phyloP scores from a whole-genome alignment of 306 rosid species.

The Quercus ilex region DNA sequence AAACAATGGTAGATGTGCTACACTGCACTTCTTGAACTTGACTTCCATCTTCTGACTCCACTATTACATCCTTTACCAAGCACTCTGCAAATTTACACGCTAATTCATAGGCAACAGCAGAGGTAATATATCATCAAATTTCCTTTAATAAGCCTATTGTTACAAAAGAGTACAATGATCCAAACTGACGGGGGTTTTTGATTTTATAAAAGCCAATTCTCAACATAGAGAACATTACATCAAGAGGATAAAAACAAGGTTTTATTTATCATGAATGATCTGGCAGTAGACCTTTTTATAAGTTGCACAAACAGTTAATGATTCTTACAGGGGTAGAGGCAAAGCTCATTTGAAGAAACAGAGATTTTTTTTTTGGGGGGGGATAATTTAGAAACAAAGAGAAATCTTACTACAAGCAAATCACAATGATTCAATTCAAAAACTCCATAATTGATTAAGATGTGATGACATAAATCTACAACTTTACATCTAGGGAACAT shows the following conservation, averaged over 20 bases:
- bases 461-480: neutral
- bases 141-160: neutral
- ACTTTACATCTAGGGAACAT: neutral
- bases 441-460: neutral
- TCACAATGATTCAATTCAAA: neutral
- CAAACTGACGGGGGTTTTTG: neutral
- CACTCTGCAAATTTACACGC: slow-evolving; percentile 18
- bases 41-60: slow-evolving; percentile 34
- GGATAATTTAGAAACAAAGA: neutral
- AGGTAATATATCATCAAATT: neutral
- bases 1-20: slow-evolving; percentile 32
- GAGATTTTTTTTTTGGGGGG: neutral
- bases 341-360: neutral
- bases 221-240: neutral
- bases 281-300: neutral
- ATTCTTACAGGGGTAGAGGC: neutral
- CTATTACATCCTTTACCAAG: slow-evolving; percentile 23
- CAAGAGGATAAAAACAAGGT: neutral
- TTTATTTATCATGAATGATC: neutral
- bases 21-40: slow-evolving; percentile 34
- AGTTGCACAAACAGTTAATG: neutral
- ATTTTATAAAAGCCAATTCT: neutral
- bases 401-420: neutral
- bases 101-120: neutral
- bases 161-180: neutral